Base-by-base conservation (phyloP, 331 rosid genomes). In the Quercus lobata region DNA sequence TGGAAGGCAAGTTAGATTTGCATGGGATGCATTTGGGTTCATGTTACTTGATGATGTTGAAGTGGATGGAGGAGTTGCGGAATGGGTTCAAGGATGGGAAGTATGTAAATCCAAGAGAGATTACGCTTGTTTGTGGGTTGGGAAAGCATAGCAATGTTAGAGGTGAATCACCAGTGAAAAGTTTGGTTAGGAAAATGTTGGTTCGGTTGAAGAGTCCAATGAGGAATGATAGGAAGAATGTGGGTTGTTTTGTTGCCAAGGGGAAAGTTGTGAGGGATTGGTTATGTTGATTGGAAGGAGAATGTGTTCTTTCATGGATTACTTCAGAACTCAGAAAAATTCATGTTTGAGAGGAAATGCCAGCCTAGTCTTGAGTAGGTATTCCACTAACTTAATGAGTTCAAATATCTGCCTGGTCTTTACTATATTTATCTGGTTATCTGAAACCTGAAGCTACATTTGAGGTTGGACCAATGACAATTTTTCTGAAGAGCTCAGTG, bases 81-180 rank as follows among this genome's bases (percentile, higher is more conserved):
- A 12, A n/a, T 69, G 84, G 89, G 77, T 83, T 91, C 72, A 75
- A 61, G n/a, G 71, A 57, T 37, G 88, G 74, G 4, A 74, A 35
- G 18, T 55, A 29, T 68, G 80, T 53, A 35, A 54, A 83, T 69
- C 96, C 94, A 0, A 78, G 85, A 1, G 79, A 91, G 80, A 80
- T 91, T 73, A 86, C 84, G 0, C 75, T 94, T 57, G 88, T 91
- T 73, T 95, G 92, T 30, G 96, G 97, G 62, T 79, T 75, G 6
- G 98, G 97, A 72, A 94, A 87, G 85, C 97, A 94, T 77, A 94
- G 93, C 88, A 91, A 5, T 76, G 84, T 91, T 34, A 86, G 91
- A 82, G 96, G 97, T 27, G 91, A 87, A 27, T 87, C 97, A 3
- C 92, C 90, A 0, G 85, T 92, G 21, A 94, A 91, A 82, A 79